These are phyloP conservation scores for Podila minutissima DNA, from an alignment of 192 early-diverging fungal genomes.

Conservation along the genomic window DNA sequence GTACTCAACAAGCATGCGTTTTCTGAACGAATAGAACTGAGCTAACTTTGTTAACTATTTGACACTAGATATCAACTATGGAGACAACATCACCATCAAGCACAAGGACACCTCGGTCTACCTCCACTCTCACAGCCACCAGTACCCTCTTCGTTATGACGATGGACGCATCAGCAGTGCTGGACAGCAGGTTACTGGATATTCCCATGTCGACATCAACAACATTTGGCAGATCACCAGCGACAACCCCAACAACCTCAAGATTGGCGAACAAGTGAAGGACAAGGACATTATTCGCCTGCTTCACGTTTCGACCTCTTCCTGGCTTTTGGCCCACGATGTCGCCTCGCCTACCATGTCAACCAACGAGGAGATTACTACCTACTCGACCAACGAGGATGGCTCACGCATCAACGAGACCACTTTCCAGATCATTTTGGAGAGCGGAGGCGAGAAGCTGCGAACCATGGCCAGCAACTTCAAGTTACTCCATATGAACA, in stretches of 20 bases:
- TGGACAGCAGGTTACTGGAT: conserved; percentile 93
- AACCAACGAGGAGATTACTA: conserved; percentile 74
- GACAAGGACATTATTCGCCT: conserved; percentile 87
- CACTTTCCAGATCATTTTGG: conserved; percentile 68
- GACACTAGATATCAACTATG: conserved; percentile 77
- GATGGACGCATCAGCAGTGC: conserved; percentile 87
- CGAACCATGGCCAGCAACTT: conserved; percentile 71
- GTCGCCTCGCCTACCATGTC: conserved; percentile 71
- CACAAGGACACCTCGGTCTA: conserved; percentile 80
- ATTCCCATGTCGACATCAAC: conserved; percentile 80
- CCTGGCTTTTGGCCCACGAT: conserved; percentile 70
- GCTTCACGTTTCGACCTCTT: conserved; percentile 68
- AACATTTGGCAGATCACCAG: conserved; percentile 65
- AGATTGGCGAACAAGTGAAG: conserved; percentile 52
- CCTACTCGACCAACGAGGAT: conserved; percentile 63
- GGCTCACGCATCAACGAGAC: conserved; percentile 66
- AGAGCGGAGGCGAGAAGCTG: conserved; percentile 62
- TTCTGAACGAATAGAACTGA: no score
- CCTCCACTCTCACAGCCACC: conserved; percentile 81
- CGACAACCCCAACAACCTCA: conserved; percentile 51
- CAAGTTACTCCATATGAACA: conserved; percentile 77
- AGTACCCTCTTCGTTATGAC: conserved; percentile 92
- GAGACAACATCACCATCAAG: conserved; percentile 80
- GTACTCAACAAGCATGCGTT: no score
- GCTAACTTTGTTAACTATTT: conserved; percentile 46